Evolutionary conservation across 108 stramenopile species (phyloP).

Genomic region (Fistulifera solaris): DNA sequence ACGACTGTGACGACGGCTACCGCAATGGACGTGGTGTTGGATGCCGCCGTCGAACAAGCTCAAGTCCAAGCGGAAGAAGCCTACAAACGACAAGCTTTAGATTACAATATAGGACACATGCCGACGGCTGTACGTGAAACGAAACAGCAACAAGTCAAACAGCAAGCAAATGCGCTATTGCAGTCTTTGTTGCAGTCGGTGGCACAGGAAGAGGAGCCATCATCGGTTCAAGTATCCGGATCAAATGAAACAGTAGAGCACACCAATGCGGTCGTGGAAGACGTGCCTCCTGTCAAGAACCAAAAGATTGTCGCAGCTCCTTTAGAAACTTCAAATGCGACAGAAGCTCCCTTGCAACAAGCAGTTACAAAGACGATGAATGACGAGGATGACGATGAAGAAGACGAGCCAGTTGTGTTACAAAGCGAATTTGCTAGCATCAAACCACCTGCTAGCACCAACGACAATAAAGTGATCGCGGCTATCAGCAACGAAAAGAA

Average conservation of each 20-base stretch:
- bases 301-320: no score
- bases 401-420: constrained; percentile 49
- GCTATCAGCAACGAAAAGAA: constrained; percentile 5
- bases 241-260: background rate
- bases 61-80: constrained; percentile 49
- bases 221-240: no score
- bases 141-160: constrained; percentile 3
- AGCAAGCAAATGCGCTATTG: constrained; percentile 30
- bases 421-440: constrained; percentile 46
- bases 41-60: constrained; percentile 7
- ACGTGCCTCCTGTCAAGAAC: no score
- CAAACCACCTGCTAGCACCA: background rate
- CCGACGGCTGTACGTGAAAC: constrained; percentile 67
- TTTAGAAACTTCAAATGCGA: no score
- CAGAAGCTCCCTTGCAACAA: no score
- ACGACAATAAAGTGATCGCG: background rate
- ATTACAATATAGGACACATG: constrained; percentile 63
- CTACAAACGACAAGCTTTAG: constrained; percentile 59
- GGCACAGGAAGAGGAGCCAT: background rate
- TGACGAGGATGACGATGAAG: constrained; percentile 54
- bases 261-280: constrained; percentile 1
- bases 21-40: background rate
- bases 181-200: constrained; percentile 49
- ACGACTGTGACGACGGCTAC: background rate
- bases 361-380: constrained; percentile 3